A percentile compares a stretch with the other conserved stretches of the same genome.
Conservation (phyloP, 257 asterid genomes). For the Asclepias syriaca region DNA sequence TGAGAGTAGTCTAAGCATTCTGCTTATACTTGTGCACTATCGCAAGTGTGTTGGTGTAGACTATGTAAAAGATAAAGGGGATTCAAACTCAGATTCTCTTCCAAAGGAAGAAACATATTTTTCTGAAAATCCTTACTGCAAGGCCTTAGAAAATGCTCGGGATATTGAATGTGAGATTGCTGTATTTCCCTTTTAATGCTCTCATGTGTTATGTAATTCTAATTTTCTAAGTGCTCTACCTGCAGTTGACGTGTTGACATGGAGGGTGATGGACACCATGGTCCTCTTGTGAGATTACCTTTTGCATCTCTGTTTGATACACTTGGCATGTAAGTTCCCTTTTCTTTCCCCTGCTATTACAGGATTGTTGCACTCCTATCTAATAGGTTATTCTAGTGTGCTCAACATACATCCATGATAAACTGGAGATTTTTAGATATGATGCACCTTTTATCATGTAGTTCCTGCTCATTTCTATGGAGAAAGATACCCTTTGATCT, state of each 20-base stretch:
- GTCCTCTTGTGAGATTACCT: constrained; percentile 68
- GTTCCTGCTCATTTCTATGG: neutral
- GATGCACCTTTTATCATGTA: neutral
- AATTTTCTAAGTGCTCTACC: constrained; percentile 30
- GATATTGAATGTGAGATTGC: constrained; percentile 72
- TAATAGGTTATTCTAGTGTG: neutral
- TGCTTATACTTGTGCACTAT: constrained; percentile 73
- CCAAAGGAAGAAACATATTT: constrained; percentile 57
- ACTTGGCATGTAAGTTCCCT: constrained; percentile 74
- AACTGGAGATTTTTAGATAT: neutral
- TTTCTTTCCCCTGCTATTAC: neutral
- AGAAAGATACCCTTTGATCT: neutral
- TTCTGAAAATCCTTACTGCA: constrained; percentile 80
- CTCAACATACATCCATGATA: neutral
- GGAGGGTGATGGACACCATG: constrained; percentile 69
- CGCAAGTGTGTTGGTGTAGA: constrained; percentile 59
- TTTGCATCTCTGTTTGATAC: constrained; percentile 93
- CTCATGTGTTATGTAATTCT: constrained; percentile 19
- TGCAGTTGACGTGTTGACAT: constrained; percentile 83
- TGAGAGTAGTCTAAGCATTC: constrained; percentile 71
- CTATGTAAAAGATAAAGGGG: constrained; percentile 46
- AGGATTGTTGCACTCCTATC: neutral
- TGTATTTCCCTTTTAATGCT: constrained; percentile 18
- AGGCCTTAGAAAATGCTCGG: constrained; percentile 74
- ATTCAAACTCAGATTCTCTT: constrained; percentile 41